Conservation (phyloP, 768 basidiomycete genomes). For the Sporobolomyces roseus region DNA sequence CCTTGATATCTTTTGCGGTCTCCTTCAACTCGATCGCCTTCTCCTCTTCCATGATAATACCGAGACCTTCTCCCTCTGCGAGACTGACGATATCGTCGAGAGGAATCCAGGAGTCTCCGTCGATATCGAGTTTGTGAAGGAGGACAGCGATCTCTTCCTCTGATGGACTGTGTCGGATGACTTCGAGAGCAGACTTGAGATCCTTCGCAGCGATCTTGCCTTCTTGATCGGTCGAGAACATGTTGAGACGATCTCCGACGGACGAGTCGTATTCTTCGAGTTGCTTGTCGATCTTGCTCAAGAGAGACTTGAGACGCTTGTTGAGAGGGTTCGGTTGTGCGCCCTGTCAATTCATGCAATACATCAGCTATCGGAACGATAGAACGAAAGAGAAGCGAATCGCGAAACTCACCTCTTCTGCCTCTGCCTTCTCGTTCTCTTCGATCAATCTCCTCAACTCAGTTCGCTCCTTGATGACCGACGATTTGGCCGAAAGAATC, state of each 20-base stretch:
- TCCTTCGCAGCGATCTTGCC: slow-evolving; percentile 86
- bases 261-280: slow-evolving; percentile 85
- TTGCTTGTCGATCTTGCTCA: slow-evolving; percentile 90
- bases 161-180: slow-evolving; percentile 87
- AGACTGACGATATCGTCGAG: slow-evolving; percentile 87
- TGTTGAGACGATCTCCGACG: slow-evolving; percentile 51
- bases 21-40: slow-evolving; percentile 23
- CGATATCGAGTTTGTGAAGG: slow-evolving; percentile 88
- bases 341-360: slow-evolving; percentile 48
- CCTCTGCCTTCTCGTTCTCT: slow-evolving; percentile 83
- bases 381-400: slow-evolving; percentile 42
- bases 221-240: slow-evolving; percentile 49
- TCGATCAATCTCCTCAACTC: slow-evolving; percentile 89
- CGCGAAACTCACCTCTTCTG: slow-evolving; percentile 51
- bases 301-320: slow-evolving; percentile 91
- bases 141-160: slow-evolving; percentile 82
- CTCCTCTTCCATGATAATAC: slow-evolving; percentile 38
- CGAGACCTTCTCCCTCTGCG: slow-evolving; percentile 68
- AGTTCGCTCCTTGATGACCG: slow-evolving; percentile 89
- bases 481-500: slow-evolving; percentile 85
- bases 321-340: slow-evolving; percentile 76
- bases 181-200: slow-evolving; percentile 79
- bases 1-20: slow-evolving; percentile 25
- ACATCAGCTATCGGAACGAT: no score
- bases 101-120: slow-evolving; percentile 92